These are phyloP conservation scores for Rhododendron henanense DNA, from an alignment of 148 eudicot species.

Conservation along the genomic window DNA sequence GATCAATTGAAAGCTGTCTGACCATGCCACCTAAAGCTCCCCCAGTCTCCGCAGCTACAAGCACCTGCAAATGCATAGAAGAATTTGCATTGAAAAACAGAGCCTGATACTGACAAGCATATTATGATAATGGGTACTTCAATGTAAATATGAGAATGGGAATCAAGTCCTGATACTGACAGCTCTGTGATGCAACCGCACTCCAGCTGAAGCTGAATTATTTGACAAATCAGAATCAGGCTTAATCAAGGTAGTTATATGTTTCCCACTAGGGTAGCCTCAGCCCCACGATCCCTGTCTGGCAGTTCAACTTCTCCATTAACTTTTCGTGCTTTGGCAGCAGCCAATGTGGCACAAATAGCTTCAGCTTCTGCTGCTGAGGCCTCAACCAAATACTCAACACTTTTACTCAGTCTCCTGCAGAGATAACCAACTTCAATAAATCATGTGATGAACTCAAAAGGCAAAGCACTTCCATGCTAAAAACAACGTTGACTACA, in stretches of 20 bases:
- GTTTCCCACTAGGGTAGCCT: constrained; percentile 95
- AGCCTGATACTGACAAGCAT: background rate
- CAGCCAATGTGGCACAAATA: constrained; percentile 84
- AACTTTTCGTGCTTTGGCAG: constrained; percentile 91
- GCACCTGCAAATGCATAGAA: constrained; percentile 57
- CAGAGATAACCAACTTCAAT: too few species aligned
- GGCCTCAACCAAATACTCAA: constrained; percentile 93
- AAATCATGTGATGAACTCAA: too few species aligned
- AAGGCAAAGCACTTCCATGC: too few species aligned
- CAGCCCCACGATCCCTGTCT: constrained; percentile 92
- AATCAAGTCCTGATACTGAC: constrained; percentile 46
- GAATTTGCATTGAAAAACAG: background rate
- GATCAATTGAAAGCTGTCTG: constrained; percentile 95
- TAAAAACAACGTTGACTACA: too few species aligned
- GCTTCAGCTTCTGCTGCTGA: constrained; percentile 99
- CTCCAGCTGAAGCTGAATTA: constrained; percentile 75
- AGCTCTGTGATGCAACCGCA: constrained; percentile 95
- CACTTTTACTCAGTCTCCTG: constrained; percentile 64
- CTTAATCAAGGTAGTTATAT: constrained; percentile 57
- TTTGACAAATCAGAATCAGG: constrained; percentile 62
- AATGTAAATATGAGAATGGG: background rate
- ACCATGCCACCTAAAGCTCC: constrained; percentile 99
- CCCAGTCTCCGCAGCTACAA: constrained; percentile 96
- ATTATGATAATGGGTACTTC: background rate
- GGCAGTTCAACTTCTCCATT: constrained; percentile 95